Base-by-base conservation (phyloP, 1,139 yeast species). In the Protomyces pachydermus region DNA sequence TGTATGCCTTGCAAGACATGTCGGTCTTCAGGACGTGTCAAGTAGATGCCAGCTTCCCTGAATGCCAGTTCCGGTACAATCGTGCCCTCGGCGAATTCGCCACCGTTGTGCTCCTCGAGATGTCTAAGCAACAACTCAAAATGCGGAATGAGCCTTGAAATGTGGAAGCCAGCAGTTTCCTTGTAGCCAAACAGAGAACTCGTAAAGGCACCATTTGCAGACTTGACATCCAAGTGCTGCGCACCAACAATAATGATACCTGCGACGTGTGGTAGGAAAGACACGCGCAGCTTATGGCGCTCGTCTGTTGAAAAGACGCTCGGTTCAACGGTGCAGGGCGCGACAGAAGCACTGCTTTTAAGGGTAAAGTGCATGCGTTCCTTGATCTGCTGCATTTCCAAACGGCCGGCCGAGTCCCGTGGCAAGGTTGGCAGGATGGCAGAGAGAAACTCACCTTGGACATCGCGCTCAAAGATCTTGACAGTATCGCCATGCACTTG, bases 201-300 rank as follows among this genome's bases (percentile, higher is more conserved):
- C 12, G 93, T 83, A 60, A 90, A 86, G 4, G 96, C 88, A 67
- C 83, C 82, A 74, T 91, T 91, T 73, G 89, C 88, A 9, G 90
- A 84, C 23, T 84, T 72, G 45, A 89, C 78, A 4, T 75, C 74
- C 69, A 78, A 79, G 58, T 77, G 74, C 14, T 70, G 69, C 3
- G 84, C 77, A 61, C 85, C 82, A n/a, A 91, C 77, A 14, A 90
- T 85, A 70, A 90, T 84, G 25, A 88, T 83, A 39, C 97, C 97
- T 0, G 96, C 95, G 71, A 90, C 88, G 72, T 89, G 88, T 0
- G 96, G 97, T 68, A 89, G 74, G 1, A 93, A 81, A 70, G 87
- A 93, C 37, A 88, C 80, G 68, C 58, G 56, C 12, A 67, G 60
- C n/a, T 63, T 58, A 54, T 58, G 58, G 52, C 56, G 46, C 12